Conservation (phyloP, 139 green algal species). For the Raphidocelis subcapitata region DNA sequence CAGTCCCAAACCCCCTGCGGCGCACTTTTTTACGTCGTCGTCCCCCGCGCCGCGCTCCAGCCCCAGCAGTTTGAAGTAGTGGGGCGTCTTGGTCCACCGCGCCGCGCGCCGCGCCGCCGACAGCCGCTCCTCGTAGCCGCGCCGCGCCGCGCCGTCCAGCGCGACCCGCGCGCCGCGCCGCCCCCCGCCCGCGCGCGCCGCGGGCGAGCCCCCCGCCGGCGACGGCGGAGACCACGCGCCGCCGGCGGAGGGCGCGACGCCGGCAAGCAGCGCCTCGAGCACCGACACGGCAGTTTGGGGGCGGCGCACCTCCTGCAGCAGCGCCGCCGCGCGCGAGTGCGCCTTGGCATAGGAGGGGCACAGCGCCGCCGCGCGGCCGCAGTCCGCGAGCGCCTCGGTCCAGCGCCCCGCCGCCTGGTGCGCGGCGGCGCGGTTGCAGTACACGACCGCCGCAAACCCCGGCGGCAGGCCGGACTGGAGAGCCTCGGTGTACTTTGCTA, state of each 20-base stretch:
- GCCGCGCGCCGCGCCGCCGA: constrained; percentile 17
- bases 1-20: background rate
- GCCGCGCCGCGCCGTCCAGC: constrained; percentile 4
- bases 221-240: background rate
- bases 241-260: background rate
- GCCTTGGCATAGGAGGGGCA: constrained; percentile 63
- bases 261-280: constrained; percentile 4
- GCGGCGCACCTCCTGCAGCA: constrained; percentile 26
- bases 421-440: constrained; percentile 79
- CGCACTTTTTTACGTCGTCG: constrained; percentile 23
- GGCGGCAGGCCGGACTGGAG: constrained; percentile 30
- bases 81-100: constrained; percentile 39
- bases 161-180: background rate
- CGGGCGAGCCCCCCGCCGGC: background rate
- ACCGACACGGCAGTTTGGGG: background rate
- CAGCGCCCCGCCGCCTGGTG: constrained; percentile 39
- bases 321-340: constrained; percentile 23
- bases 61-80: constrained; percentile 69
- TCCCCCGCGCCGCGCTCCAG: constrained; percentile 24
- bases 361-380: constrained; percentile 64
- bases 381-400: constrained; percentile 75
- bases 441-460: constrained; percentile 68
- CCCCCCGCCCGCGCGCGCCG: background rate
- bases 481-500: constrained; percentile 51
- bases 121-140: constrained; percentile 13